These are phyloP conservation scores for Sporobolomyces phaffii DNA, from an alignment of 768 basidiomycete species.

Conservation along the genomic window DNA sequence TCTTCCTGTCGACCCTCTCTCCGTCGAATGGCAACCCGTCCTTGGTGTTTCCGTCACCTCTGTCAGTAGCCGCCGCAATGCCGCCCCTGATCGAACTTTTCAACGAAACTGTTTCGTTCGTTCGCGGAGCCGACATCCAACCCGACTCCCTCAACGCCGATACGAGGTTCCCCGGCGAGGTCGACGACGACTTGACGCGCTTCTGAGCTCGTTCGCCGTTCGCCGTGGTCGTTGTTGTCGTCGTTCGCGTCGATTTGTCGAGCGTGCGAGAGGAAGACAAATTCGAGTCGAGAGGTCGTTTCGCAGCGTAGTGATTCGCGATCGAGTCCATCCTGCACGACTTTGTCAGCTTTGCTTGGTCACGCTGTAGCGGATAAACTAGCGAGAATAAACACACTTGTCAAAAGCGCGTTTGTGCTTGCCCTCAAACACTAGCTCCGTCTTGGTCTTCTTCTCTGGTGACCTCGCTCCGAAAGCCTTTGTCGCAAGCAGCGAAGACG, in stretches of 20 bases:
- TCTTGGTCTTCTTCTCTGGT: constrained; percentile 61
- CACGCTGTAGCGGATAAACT: too few relatives aligned
- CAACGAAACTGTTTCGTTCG: neutral
- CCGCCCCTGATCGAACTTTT: neutral
- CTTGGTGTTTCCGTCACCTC: too few relatives aligned
- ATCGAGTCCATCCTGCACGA: constrained; percentile 34
- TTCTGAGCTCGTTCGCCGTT: neutral
- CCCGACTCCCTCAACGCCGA: neutral
- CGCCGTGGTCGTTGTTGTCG: too few relatives aligned
- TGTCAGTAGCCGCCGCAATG: neutral
- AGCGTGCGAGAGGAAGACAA: constrained; percentile 52
- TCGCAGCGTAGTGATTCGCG: constrained; percentile 34
- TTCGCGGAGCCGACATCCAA: neutral
- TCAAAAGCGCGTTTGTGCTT: constrained; percentile 67
- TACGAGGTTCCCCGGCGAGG: neutral
- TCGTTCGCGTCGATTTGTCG: constrained; percentile 55
- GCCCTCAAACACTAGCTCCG: constrained; percentile 60
- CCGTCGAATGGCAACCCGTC: too few relatives aligned
- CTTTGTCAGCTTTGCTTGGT: too few relatives aligned
- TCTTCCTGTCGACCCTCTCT: constrained; percentile 15
- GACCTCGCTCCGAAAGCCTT: too few relatives aligned
- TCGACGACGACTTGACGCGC: neutral
- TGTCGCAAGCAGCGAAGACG: too few relatives aligned
- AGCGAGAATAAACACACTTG: too few relatives aligned
- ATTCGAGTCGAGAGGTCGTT: neutral